Conservation (phyloP, 2,329 filamentous ascomycete species). For the Verruconis gallopava region DNA sequence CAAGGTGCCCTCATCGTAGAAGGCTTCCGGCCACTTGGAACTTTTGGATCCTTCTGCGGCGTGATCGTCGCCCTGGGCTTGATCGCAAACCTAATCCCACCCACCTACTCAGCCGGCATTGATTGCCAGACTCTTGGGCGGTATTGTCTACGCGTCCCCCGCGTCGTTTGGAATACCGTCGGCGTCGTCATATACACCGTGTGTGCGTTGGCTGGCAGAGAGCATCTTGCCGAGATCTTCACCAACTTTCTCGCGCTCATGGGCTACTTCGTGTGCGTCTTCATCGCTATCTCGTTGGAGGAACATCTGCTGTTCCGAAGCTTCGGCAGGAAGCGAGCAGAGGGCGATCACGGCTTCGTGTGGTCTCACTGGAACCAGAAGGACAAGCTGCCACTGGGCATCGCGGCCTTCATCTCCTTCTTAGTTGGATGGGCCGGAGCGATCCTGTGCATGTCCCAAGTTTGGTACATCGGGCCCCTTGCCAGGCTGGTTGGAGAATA, state of each 20-base stretch:
- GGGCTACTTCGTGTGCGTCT: constrained; percentile 20
- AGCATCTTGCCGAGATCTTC: constrained; percentile 29
- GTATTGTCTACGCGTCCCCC: no score
- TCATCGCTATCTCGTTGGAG: constrained; percentile 12
- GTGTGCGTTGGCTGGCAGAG: constrained; percentile 54
- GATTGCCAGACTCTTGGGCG: constrained; percentile 52
- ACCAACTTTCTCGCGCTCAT: constrained; percentile 19
- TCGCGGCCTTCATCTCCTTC: constrained; percentile 22
- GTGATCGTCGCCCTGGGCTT: constrained; percentile 35
- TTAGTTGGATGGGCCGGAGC: constrained; percentile 21
- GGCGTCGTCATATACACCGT: constrained; percentile 19
- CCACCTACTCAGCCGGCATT: constrained; percentile 47
- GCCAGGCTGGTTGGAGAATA: not conserved
- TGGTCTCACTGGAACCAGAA: constrained; percentile 21
- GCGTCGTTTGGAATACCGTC: constrained; percentile 18
- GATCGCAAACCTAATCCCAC: constrained; percentile 15
- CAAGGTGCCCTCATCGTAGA: constrained; percentile 53
- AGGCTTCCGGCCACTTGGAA: constrained; percentile 45
- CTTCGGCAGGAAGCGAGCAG: no score
- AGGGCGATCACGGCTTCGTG: constrained; percentile 17
- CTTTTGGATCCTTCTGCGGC: constrained; percentile 53
- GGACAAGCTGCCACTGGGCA: constrained; percentile 19
- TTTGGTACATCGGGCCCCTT: constrained; percentile 21
- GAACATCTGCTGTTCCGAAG: constrained; percentile 25
- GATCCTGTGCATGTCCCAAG: constrained; percentile 22